A percentile compares a stretch with the other conserved stretches of the same genome.
These are phyloP conservation scores for Mycena latifolia DNA, from an alignment of 768 basidiomycete species.

Conservation along the genomic window DNA sequence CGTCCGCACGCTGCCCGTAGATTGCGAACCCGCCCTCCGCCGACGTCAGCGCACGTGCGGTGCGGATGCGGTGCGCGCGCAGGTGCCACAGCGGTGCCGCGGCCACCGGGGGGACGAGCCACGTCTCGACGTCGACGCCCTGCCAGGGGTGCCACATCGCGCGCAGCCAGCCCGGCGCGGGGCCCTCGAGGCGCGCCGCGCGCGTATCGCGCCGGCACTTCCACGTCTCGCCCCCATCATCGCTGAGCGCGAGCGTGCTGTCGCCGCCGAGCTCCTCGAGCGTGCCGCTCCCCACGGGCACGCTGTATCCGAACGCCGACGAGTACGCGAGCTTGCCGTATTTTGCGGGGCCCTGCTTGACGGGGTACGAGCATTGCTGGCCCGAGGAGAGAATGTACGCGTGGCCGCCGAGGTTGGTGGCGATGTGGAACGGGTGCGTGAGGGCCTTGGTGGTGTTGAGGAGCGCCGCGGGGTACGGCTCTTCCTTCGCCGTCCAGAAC, in stretches of 20 bases:
- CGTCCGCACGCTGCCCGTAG: constrained; percentile 74
- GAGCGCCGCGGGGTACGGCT: constrained; percentile 67
- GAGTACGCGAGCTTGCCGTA: constrained; percentile 86
- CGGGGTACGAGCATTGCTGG: constrained; percentile 83
- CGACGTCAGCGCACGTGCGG: constrained; percentile 62
- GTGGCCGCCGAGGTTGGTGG: constrained; percentile 71
- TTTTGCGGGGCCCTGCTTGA: constrained; percentile 83
- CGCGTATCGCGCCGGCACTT: constrained; percentile 73
- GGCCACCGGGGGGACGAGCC: constrained; percentile 73
- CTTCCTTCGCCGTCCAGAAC: constrained; percentile 79
- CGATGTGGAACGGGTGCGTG: constrained; percentile 76
- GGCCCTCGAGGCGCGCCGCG: constrained; percentile 68
- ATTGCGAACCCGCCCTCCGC: constrained; percentile 82
- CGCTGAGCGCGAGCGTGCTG: constrained; percentile 76
- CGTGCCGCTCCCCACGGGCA: constrained; percentile 74
- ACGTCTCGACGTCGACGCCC: constrained; percentile 80
- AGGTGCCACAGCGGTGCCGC: constrained; percentile 77
- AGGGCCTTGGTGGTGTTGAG: constrained; percentile 63
- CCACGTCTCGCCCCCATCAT: constrained; percentile 81
- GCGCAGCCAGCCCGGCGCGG: constrained; percentile 60
- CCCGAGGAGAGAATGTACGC: constrained; percentile 81
- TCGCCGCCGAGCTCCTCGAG: constrained; percentile 82
- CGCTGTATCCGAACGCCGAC: constrained; percentile 82
- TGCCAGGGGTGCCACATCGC: constrained; percentile 84
- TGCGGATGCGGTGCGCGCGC: constrained; percentile 72